Base-by-base conservation (phyloP, 495 filamentous ascomycete species). In the Podospora bellae-mahoneyi region DNA sequence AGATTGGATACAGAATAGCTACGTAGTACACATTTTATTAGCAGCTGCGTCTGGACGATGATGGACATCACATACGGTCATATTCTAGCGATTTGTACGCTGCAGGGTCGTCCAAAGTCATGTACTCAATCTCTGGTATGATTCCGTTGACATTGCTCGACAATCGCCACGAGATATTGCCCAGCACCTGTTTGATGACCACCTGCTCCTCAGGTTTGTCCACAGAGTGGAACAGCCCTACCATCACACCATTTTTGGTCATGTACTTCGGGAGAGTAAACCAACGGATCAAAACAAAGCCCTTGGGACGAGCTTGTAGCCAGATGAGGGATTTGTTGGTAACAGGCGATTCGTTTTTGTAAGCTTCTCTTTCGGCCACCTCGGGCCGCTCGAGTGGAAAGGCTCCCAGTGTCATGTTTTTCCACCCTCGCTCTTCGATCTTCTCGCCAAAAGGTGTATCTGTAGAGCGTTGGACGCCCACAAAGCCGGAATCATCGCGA, bases 171-270 rank as follows among this genome's bases (percentile, higher is more conserved):
- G 13, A 13, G 1, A 1, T 4, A 16, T 60, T n/a, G 1, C 7
- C 7, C 9, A 19, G 2, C 6, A 67, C 18, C 26, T 61, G 67
- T 60, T 70, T 70, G 65, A 70, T 62, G 0, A 65, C 58, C 9
- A 70, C 64, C 53, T 67, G 62, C 62, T 70, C 69, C 0, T 67
- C 56, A 5, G 65, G 65, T 0, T 19, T 23, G 32, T 70, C 62
- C 34, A 66, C 61, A 1, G 60, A 67, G 3, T 30, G 28, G 20
- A 67, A 70, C 28, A 70, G 60, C 1, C 64, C 68, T 0, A 70
- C 68, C 2, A n/a, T 30, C 0, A 32, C 62, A 7, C 55, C 39
- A 32, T 32, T 7, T 7, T 6, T 9, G 9, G 39, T 6, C 39
- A 48, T 1, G 9, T 2, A 9, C 5, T 16, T 6, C 9, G 39